Evolutionary conservation across 2,329 filamentous ascomycete genomes (phyloP).

Genomic region (Penicillium palitans): DNA sequence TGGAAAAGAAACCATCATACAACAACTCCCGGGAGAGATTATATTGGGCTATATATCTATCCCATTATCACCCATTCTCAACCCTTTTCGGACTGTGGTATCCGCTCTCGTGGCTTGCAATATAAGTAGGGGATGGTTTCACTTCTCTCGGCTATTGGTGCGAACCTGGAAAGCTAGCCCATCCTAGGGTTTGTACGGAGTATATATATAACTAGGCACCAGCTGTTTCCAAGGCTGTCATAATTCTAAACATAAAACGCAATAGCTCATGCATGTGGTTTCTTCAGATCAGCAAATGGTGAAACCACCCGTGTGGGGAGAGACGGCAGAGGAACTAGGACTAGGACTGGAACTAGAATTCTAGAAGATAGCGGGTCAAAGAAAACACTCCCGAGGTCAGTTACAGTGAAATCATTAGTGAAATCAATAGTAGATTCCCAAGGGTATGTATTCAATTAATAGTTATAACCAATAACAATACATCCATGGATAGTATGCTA

Average conservation of each 20-base stretch:
- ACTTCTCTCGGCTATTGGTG: neutral
- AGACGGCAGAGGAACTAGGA: constrained; percentile 1
- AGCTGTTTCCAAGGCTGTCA: neutral
- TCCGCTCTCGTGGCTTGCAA: constrained; percentile 2
- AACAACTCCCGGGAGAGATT: neutral
- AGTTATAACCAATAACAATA: constrained; percentile 3
- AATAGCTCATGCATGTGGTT: neutral
- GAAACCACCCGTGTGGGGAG: constrained; percentile 11
- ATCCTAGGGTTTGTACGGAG: neutral
- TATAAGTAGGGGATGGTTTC: constrained; percentile 2
- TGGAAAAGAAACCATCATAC: neutral
- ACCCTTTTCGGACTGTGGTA: neutral
- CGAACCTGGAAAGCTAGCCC: neutral
- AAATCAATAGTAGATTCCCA: neutral
- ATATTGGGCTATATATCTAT: neutral
- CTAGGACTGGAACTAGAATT: neutral
- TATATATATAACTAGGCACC: neutral
- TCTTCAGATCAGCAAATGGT: neutral
- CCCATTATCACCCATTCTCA: neutral
- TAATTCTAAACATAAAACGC: neutral
- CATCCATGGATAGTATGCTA: neutral
- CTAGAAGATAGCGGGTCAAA: constrained; percentile 16
- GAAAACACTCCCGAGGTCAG: neutral
- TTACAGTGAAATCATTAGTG: too few relatives aligned
- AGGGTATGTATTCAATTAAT: neutral